phyloP scores from a whole-genome alignment of 1,139 yeast species.

The Diutina rugosa region DNA sequence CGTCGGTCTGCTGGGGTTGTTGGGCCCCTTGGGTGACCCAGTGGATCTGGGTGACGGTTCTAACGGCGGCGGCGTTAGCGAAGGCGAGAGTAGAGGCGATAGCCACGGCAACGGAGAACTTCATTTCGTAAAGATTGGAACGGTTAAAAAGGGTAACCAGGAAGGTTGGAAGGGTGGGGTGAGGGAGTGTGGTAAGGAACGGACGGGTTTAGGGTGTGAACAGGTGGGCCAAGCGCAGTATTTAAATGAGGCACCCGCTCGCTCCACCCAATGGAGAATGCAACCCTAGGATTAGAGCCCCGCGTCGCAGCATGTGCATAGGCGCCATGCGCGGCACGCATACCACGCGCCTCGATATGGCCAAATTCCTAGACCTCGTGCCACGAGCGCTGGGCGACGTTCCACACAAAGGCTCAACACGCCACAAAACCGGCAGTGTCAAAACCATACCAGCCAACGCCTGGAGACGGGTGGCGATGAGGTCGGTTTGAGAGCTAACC shows the following conservation, averaged over 20 bases:
- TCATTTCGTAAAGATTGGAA: slow-evolving; percentile 6
- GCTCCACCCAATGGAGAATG: background rate
- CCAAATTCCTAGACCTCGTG: background rate
- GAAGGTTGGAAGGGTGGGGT: background rate
- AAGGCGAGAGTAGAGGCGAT: slow-evolving; percentile 6
- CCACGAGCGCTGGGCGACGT: background rate
- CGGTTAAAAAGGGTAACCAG: background rate
- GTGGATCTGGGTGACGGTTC: slow-evolving; percentile 14
- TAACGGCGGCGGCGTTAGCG: slow-evolving; percentile 10
- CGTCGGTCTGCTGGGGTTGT: background rate
- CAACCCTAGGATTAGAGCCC: background rate
- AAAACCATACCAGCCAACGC: background rate
- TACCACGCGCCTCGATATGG: background rate
- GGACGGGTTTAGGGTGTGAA: background rate
- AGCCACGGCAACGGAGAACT: slow-evolving; percentile 6
- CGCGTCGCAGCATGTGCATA: background rate
- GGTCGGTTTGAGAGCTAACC: too few species aligned
- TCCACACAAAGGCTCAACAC: background rate
- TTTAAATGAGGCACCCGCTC: background rate
- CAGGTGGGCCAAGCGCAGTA: background rate
- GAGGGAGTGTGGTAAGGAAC: slow-evolving; percentile 3
- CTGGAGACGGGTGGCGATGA: too few species aligned
- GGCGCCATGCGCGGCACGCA: background rate
- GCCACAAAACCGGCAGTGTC: background rate
- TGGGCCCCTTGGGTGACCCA: background rate